Evolutionary conservation across 177 flowering plant species (phyloP), one percentile per base, ranked within the genome.

Genomic region (Tripterygium wilfordii): DNA sequence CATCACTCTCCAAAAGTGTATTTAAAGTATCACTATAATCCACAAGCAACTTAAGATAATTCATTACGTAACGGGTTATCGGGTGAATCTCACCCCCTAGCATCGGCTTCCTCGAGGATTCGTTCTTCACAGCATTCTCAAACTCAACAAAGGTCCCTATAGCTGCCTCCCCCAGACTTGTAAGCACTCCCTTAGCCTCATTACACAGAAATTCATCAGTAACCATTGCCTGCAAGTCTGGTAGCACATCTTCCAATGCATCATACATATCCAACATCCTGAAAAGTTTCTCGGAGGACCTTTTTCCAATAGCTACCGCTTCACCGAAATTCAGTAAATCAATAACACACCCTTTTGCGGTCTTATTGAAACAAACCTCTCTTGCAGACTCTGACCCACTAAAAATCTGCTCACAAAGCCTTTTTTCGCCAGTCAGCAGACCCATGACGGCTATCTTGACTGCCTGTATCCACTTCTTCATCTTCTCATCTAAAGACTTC

Each of bases 221-320:
- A 48, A 78, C 71, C 66, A 83, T 58, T 9, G 28, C 51, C 53
- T 75, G 61, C 68, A 89, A 54, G 7, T 73, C 71, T 0, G 73
- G 76, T n/a, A 77, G 21, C 3, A 65, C 72, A 42, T 58, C 77
- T 0, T 65, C 54, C 47, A 82, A 48, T 0, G 78, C 90, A 42
- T 86, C 97, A 48, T 86, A 74, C 97, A 89, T 89, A 61, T 86
- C 92, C n/a, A 89, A 70, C 17, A 89, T 82, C 60, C 92, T 53
- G 33, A 83, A 89, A 51, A 89, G 53, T 76, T 80, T 82, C 78
- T 83, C 95, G 0, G 88, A 57, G 0, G 92, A 73, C 45, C 84
- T 69, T 15, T 53, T 69, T 12, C 73, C 79, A 44, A 82, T 82
- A 1, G 87, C 72, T 23, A 89, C 79, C 0, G 97, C 95, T 71